Evolutionary conservation across 139 green algal genomes (phyloP).

Genomic region (Coelastrella sp.): DNA sequence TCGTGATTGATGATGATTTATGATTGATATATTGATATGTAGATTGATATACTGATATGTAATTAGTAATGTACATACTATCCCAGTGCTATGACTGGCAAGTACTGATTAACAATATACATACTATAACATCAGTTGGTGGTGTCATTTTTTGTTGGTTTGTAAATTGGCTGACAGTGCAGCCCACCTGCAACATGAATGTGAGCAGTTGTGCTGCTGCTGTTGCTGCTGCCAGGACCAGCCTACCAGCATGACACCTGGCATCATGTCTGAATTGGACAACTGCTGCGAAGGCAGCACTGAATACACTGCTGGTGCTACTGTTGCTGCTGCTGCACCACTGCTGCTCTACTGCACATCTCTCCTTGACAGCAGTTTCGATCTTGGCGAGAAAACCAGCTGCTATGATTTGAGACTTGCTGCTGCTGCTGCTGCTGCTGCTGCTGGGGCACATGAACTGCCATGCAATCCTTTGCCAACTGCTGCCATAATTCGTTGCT

Average conservation of each 20-base stretch:
- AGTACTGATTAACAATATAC: no score
- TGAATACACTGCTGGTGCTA: background rate
- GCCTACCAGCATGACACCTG: background rate
- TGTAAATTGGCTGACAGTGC: no score
- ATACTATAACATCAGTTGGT: no score
- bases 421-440: background rate
- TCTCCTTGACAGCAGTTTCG: background rate
- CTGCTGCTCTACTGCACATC: background rate
- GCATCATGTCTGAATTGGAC: background rate
- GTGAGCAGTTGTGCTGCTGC: background rate
- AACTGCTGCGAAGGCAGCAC: background rate
- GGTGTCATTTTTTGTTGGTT: no score
- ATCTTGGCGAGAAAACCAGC: background rate
- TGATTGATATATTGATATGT: no score
- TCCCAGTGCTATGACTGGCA: no score
- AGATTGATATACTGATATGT: no score
- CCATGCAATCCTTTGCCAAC: background rate
- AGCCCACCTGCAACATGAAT: background rate
- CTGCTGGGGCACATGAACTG: background rate
- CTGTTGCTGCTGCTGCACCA: background rate
- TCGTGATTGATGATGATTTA: no score
- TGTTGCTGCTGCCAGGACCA: background rate
- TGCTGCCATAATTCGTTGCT: background rate
- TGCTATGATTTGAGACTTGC: background rate
- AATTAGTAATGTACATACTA: no score